A percentile compares a stretch with the other conserved stretches of the same genome.
These are phyloP conservation scores for Chenopodium berlandieri DNA, from an alignment of 148 eudicot species.

Conservation along the genomic window DNA sequence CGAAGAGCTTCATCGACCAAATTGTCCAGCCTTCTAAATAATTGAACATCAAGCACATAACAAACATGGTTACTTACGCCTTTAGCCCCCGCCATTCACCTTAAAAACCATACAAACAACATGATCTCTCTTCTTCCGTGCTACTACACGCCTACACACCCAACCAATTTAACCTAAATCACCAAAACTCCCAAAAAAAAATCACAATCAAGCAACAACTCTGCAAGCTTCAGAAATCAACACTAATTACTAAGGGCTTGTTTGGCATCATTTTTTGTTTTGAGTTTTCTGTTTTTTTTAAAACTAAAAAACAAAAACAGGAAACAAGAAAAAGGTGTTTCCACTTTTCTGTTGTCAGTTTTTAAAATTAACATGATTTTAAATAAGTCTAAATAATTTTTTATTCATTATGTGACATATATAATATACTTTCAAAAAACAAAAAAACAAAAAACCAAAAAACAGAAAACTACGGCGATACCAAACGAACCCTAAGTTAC, in stretches of 20 bases:
- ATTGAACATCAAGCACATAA: slow-evolving; percentile 10
- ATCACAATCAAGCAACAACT: neutral
- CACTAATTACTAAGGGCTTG: neutral
- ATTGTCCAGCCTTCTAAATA: slow-evolving; percentile 14
- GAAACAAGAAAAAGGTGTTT: too few species aligned
- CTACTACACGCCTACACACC: neutral
- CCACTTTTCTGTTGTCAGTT: too few species aligned
- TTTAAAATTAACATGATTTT: too few species aligned
- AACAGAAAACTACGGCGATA: too few species aligned
- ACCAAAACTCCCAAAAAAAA: neutral
- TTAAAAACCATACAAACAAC: neutral
- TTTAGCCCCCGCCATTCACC: slow-evolving; percentile 6
- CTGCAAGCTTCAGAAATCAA: neutral
- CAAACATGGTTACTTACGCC: slow-evolving; percentile 6
- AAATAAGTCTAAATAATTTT: too few species aligned
- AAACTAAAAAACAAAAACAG: too few species aligned
- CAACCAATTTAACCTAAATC: neutral
- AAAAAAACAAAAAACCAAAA: too few species aligned
- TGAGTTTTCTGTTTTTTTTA: too few species aligned
- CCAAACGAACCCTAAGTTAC: neutral
- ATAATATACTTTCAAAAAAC: too few species aligned
- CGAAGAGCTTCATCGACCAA: slow-evolving; percentile 9
- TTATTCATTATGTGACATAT: too few species aligned
- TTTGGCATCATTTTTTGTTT: too few species aligned
- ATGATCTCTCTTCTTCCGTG: too few species aligned